A percentile compares a stretch with the other conserved stretches of the same genome.
phyloP scores from a whole-genome alignment of 495 filamentous ascomycete genomes.

The Trichoderma reesei region DNA sequence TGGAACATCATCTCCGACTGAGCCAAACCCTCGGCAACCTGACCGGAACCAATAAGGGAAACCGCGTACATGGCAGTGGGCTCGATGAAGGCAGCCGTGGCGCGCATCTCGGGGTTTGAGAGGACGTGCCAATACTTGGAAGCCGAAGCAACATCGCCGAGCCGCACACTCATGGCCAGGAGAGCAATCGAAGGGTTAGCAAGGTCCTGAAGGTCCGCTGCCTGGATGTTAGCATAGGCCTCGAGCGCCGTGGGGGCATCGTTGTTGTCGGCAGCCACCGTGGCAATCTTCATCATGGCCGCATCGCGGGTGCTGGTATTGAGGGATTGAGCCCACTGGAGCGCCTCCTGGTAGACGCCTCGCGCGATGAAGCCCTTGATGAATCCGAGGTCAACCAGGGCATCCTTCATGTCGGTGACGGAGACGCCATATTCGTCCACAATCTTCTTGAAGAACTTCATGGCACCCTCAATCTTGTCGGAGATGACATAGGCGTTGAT shows the following conservation, averaged over 20 bases:
- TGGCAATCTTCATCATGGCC: constrained; percentile 37
- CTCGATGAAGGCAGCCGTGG: constrained; percentile 64
- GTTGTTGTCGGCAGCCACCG: constrained; percentile 66
- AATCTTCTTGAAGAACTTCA: constrained; percentile 75
- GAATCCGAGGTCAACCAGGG: constrained; percentile 61
- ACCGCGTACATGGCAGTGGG: constrained; percentile 79
- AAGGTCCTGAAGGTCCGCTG: constrained; percentile 38
- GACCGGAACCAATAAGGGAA: constrained; percentile 68
- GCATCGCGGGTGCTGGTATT: constrained; percentile 24
- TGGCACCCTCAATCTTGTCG: constrained; percentile 64
- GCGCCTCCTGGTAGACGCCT: constrained; percentile 55
- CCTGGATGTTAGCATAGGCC: constrained; percentile 49
- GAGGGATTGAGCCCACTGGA: constrained; percentile 50
- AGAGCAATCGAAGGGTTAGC: constrained; percentile 67
- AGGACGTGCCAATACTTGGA: constrained; percentile 68
- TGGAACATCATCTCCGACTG: constrained; percentile 75
- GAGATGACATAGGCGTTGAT: constrained; percentile 78
- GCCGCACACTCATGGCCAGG: constrained; percentile 73
- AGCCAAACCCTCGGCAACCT: constrained; percentile 63
- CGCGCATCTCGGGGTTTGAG: constrained; percentile 44
- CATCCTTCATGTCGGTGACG: constrained; percentile 50
- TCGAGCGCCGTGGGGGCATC: constrained; percentile 58
- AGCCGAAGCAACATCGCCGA: constrained; percentile 65
- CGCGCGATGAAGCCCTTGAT: constrained; percentile 58
- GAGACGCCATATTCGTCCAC: constrained; percentile 48